Evolutionary conservation across 176 grass and related monocot genomes (phyloP).

Genomic region (Zea luxurians): DNA sequence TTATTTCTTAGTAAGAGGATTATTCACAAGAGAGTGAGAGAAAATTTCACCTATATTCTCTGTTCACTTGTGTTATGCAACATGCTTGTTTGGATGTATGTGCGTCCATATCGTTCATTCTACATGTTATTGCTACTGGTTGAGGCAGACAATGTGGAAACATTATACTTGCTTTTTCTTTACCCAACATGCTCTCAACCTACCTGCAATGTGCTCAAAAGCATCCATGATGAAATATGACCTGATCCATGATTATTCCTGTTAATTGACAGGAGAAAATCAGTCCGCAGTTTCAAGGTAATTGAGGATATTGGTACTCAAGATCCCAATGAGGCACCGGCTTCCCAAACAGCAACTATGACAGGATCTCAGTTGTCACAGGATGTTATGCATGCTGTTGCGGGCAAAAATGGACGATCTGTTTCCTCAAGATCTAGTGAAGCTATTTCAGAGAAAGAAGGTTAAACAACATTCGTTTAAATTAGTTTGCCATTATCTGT

Average conservation of each 20-base stretch:
- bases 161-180: constrained; percentile 13
- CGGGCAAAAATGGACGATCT: constrained; percentile 31
- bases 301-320: neutral
- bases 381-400: constrained; percentile 17
- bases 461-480: constrained; percentile 36
- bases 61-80: neutral
- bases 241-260: constrained; percentile 31
- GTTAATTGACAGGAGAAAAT: constrained; percentile 50
- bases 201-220: constrained; percentile 24
- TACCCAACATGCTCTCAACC: constrained; percentile 6
- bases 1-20: too few relatives aligned
- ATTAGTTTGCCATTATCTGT: constrained; percentile 15
- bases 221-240: constrained; percentile 21
- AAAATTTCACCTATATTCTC: too few relatives aligned
- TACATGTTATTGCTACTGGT: constrained; percentile 26
- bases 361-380: constrained; percentile 35
- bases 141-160: constrained; percentile 6
- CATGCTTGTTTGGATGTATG: constrained; percentile 12
- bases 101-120: constrained; percentile 30
- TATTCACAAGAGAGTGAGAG: too few relatives aligned
- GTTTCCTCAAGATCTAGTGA: constrained; percentile 33
- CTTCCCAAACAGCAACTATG: constrained; percentile 28
- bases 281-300: constrained; percentile 31
- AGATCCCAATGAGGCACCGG: constrained; percentile 17
- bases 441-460: constrained; percentile 44